Conservation (phyloP, 257 asterid species). For the Jaltomata sinuosa region DNA sequence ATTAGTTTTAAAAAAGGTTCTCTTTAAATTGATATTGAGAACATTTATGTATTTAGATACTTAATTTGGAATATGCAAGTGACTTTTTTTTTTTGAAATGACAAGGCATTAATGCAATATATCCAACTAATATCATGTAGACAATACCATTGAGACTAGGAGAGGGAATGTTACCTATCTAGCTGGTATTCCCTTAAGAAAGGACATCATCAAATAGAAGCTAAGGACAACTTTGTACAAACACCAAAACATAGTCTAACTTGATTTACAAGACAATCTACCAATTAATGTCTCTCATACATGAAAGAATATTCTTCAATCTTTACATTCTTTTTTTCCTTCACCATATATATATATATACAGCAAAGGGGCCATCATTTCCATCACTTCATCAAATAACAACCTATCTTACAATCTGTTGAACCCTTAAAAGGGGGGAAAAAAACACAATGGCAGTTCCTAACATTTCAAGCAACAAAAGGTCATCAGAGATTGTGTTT, state of each 20-base stretch:
- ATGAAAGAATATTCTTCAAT: constrained; percentile 36
- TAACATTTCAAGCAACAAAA: constrained; percentile 1
- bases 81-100: neutral
- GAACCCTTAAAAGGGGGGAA: neutral
- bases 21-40: neutral
- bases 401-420: neutral
- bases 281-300: constrained; percentile 11
- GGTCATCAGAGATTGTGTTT: constrained; percentile 61
- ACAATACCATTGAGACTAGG: neutral
- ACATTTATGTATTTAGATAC: neutral
- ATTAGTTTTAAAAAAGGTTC: neutral
- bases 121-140: neutral
- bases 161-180: neutral
- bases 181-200: constrained; percentile 9
- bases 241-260: constrained; percentile 32
- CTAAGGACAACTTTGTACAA: constrained; percentile 43
- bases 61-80: neutral
- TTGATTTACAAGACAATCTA: constrained; percentile 78
- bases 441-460: constrained; percentile 20
- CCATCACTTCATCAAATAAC: neutral
- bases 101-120: neutral
- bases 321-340: constrained; percentile 1
- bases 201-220: constrained; percentile 32
- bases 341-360: constrained; percentile 15
- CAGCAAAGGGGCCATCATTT: neutral